phyloP scores from a whole-genome alignment of 208 protist genomes.

The Porcisia deanei region DNA sequence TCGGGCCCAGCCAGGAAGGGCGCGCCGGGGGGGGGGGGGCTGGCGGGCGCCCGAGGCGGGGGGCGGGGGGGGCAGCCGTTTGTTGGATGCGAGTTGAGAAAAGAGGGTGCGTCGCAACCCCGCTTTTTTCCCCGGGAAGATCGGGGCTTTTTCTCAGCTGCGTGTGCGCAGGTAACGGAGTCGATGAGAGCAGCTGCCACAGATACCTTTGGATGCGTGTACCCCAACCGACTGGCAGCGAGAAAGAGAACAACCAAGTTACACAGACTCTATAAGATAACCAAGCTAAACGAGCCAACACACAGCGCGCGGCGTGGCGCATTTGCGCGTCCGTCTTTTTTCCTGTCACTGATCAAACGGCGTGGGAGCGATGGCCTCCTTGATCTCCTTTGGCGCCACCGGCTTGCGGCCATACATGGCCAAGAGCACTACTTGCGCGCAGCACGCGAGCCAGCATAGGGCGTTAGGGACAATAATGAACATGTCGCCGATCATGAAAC shows the following conservation, averaged over 20 bases:
- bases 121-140: background rate
- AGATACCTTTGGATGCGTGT: background rate
- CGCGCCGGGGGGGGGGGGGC: background rate
- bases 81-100: background rate
- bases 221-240: too few relatives aligned
- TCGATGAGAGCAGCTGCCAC: background rate
- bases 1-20: too few relatives aligned
- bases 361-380: constrained; percentile 41
- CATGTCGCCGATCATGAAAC: constrained; percentile 39
- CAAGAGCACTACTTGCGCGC: constrained; percentile 42
- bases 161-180: background rate
- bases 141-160: background rate
- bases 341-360: constrained; percentile 36
- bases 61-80: too few relatives aligned
- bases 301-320: background rate
- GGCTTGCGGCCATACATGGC: constrained; percentile 47
- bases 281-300: background rate
- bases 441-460: constrained; percentile 40
- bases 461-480: constrained; percentile 52
- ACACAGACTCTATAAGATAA: background rate
- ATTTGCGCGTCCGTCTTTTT: background rate
- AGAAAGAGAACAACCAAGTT: background rate
- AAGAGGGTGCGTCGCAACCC: background rate
- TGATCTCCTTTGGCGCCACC: constrained; percentile 25
- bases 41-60: background rate